phyloP scores from a whole-genome alignment of 257 asterid species.

The Salvia miltiorrhiza region DNA sequence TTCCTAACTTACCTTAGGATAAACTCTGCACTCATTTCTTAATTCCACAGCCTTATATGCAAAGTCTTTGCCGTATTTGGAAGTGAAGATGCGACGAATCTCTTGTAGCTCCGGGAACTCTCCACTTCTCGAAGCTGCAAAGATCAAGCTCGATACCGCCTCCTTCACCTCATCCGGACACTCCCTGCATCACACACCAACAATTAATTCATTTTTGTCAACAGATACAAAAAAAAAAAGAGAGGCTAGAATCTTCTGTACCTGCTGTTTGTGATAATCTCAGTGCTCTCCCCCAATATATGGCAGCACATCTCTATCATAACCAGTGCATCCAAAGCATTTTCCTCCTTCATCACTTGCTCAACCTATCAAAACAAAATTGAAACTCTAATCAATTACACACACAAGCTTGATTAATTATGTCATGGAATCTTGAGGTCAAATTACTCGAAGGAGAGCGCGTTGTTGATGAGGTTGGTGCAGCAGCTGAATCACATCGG shows the following conservation, averaged over 20 bases:
- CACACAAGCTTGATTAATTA: neutral
- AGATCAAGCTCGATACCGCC: conserved; percentile 39
- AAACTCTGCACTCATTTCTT: conserved; percentile 27
- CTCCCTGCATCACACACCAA: conserved; percentile 27
- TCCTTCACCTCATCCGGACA: conserved; percentile 45
- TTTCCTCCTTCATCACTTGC: conserved; percentile 31
- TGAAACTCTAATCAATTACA: neutral
- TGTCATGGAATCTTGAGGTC: neutral
- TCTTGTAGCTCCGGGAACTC: conserved; percentile 49
- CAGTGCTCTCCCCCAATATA: conserved; percentile 25
- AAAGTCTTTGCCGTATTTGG: conserved; percentile 37
- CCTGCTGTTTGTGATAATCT: conserved; percentile 27
- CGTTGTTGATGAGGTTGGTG: conserved; percentile 28
- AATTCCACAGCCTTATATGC: conserved; percentile 30
- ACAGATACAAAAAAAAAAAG: no score
- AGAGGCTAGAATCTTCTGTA: neutral
- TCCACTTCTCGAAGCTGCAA: conserved; percentile 50
- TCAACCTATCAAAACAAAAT: conserved; percentile 22
- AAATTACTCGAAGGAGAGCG: conserved; percentile 35
- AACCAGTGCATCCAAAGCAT: conserved; percentile 27
- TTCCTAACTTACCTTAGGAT: conserved; percentile 33
- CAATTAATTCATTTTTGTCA: no score
- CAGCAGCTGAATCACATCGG: conserved; percentile 41
- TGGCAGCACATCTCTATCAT: conserved; percentile 34
- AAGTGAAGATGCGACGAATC: conserved; percentile 31